Evolutionary conservation across 805 yeast genomes (phyloP).

Genomic region (Phaffomyces opuntiae): DNA sequence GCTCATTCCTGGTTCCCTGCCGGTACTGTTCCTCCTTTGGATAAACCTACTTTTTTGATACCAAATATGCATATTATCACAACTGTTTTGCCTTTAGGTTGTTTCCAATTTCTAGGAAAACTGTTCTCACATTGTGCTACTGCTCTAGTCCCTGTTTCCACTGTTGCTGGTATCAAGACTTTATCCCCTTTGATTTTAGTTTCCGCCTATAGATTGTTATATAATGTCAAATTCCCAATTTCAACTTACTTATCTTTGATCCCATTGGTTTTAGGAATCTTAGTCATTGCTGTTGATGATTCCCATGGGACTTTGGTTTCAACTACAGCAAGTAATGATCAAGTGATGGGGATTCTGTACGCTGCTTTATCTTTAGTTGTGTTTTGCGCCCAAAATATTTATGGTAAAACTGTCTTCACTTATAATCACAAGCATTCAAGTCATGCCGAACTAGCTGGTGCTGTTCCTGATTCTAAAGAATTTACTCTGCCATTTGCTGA

Average conservation of each 20-base stretch:
- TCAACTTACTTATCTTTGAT: conserved; percentile 44
- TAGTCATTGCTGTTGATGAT: conserved; percentile 28
- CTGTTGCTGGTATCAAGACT: conserved; percentile 66
- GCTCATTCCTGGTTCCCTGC: conserved; percentile 37
- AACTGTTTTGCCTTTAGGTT: conserved; percentile 54
- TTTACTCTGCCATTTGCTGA: conserved; percentile 7
- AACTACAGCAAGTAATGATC: conserved; percentile 31
- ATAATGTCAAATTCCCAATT: conserved; percentile 42
- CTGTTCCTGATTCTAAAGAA: conserved; percentile 3
- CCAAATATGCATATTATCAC: conserved; percentile 36
- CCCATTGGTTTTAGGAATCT: conserved; percentile 48
- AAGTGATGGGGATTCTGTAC: conserved; percentile 55
- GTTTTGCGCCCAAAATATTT: conserved; percentile 81
- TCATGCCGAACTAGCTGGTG: conserved; percentile 20
- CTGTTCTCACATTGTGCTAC: conserved; percentile 58
- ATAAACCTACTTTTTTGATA: conserved; percentile 19
- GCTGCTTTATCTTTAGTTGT: conserved; percentile 65
- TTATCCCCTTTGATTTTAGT: conserved; percentile 58
- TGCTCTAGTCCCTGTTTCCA: conserved; percentile 56
- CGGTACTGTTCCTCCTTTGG: conserved; percentile 43
- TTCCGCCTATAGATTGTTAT: conserved; percentile 42
- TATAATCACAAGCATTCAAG: conserved; percentile 22
- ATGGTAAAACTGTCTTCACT: conserved; percentile 76
- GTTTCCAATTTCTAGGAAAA: conserved; percentile 61
- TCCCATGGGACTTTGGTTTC: conserved; percentile 29